Base-by-base conservation (phyloP, 2,329 filamentous ascomycete species). In the Fusarium hainanense region DNA sequence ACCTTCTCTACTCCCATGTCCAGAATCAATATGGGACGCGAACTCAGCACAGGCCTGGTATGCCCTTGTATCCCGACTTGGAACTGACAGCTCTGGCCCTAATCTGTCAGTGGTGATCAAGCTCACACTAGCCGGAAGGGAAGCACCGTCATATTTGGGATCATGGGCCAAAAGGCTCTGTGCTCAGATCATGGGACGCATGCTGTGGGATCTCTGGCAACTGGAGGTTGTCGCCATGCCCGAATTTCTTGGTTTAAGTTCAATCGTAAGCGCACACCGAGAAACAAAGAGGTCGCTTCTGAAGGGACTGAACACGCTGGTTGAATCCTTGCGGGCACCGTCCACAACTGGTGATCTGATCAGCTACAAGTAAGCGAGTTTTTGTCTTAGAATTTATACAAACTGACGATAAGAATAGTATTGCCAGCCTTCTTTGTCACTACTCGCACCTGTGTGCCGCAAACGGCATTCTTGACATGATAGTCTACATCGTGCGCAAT, bases 201-300 rank as follows among this genome's bases (percentile, higher is more conserved):
- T 58, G 8, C 21, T 58, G 3, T 58, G 55, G 55, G 55, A 58
- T 13, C 55, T 58, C 18, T 58, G 55, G 55, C 55, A 58, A 11
- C 21, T 58, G 0, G 55, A 58, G 2, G 55, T 58, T 11, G 11
- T 58, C 3, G 55, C 55, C 0, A 58, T 54, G 48, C 55, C 55
- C 0, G 55, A 58, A 6, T 58, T 32, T 2, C 55, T 58, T 1
- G 47, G 48, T 0, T 14, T 58, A 4, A 37, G 18, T 3, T 58
- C 55, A 0, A 43, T 58, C 8, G 14, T 54, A 30, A 50, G 25
- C 14, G 55, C 55, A 1, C 55, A 58, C 6, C 34, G 32, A 14
- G 55, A 58, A 10, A 20, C 55, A 2, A 58, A 58, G 18, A 54
- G 14, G 6, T 58, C 55, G 1, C 37, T 58, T 2, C 20, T 58